phyloP scores from a whole-genome alignment of 805 yeast species.

The Wickerhamomyces chambardii region DNA sequence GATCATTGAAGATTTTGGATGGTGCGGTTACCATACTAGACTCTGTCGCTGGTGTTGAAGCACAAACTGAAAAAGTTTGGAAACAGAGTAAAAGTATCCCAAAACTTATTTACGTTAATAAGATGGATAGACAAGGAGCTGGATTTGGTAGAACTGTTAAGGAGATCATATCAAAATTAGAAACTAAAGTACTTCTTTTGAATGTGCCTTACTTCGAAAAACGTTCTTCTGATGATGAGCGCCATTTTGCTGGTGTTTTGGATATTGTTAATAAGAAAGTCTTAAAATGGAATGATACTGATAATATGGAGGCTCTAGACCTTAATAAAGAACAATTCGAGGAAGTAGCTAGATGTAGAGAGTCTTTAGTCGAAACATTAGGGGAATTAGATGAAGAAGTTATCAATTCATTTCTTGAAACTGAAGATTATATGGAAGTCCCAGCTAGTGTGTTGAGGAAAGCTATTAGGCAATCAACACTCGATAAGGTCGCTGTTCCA shows the following conservation, averaged over 20 bases:
- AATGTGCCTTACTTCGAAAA: slow-evolving; percentile 63
- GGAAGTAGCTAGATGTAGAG: slow-evolving; percentile 50
- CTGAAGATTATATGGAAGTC: slow-evolving; percentile 64
- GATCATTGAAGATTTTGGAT: slow-evolving; percentile 85
- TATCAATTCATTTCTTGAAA: slow-evolving; percentile 68
- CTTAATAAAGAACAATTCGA: slow-evolving; percentile 30
- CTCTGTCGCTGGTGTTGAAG: slow-evolving; percentile 97
- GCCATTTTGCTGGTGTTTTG: slow-evolving; percentile 56
- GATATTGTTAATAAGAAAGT: slow-evolving; percentile 63
- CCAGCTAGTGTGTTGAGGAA: slow-evolving; percentile 41
- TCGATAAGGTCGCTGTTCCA: slow-evolving; percentile 54
- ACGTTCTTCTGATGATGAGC: slow-evolving; percentile 13
- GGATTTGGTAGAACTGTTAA: slow-evolving; percentile 86
- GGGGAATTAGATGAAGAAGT: slow-evolving; percentile 77
- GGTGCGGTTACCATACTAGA: slow-evolving; percentile 92
- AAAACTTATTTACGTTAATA: slow-evolving; percentile 72
- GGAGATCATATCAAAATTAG: slow-evolving; percentile 69
- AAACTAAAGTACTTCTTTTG: slow-evolving; percentile 65
- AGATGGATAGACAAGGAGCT: slow-evolving; percentile 96
- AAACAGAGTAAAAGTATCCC: slow-evolving; percentile 77
- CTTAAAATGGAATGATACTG: slow-evolving; percentile 40
- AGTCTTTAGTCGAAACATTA: slow-evolving; percentile 73
- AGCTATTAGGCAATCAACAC: slow-evolving; percentile 59
- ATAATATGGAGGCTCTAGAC: slow-evolving; percentile 37
- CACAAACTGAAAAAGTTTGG: slow-evolving; percentile 98